Evolutionary conservation across 805 yeast genomes (phyloP).

Genomic region (Saccharomycopsis babjevae): DNA sequence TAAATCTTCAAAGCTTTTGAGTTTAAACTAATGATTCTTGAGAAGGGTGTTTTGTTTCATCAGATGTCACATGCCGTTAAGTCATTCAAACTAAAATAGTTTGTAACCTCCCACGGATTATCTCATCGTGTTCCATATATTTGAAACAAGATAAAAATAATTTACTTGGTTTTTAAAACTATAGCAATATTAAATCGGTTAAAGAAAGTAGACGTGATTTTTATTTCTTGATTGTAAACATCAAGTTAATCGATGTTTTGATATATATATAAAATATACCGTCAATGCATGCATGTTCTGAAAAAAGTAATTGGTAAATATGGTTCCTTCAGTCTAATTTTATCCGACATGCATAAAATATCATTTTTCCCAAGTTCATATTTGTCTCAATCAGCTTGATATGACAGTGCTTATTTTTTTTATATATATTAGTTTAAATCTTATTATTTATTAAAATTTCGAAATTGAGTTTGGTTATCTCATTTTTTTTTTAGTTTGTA

Average conservation of each 20-base stretch:
- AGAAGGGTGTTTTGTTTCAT: not conserved
- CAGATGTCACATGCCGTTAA: no score
- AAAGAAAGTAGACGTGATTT: not conserved
- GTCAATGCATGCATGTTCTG: not conserved
- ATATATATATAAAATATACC: not conserved
- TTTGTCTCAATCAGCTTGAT: not conserved
- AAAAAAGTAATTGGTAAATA: not conserved
- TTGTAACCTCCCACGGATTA: not conserved
- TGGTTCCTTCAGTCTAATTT: not conserved
- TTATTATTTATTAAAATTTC: not conserved
- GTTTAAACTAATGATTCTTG: not conserved
- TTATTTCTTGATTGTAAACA: not conserved
- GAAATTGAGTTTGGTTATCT: not conserved
- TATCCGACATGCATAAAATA: not conserved
- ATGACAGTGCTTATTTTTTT: not conserved
- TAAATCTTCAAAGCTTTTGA: not conserved
- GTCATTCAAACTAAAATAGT: not conserved
- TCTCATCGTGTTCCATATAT: not conserved
- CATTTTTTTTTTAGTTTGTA: not conserved
- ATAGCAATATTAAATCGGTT: not conserved
- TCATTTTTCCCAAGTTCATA: not conserved
- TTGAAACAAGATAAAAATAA: not conserved
- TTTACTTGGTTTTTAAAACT: not conserved
- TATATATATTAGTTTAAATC: not conserved
- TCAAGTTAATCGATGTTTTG: not conserved